A percentile compares a stretch with the other conserved stretches of the same genome.
Conservation (phyloP, 352 stramenopile genomes). For the Aphanomyces cochlioides region DNA sequence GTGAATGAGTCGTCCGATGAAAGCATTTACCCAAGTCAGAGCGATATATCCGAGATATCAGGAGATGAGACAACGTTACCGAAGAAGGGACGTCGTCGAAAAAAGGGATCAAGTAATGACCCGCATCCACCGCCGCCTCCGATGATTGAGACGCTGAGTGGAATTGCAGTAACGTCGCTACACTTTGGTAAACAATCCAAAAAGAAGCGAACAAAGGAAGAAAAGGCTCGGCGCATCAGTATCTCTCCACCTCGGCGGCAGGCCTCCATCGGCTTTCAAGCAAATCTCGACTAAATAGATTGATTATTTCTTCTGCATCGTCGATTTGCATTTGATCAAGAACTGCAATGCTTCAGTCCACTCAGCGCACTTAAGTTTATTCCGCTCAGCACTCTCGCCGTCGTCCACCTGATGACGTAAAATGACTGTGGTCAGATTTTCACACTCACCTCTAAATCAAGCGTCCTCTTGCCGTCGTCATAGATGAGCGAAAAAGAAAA, state of each 20-base stretch:
- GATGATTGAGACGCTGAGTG: slow-evolving; percentile 8
- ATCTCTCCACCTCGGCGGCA: neutral
- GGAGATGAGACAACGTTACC: neutral
- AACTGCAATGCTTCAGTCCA: slow-evolving; percentile 73
- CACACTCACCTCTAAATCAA: slow-evolving; percentile 58
- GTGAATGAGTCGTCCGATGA: neutral
- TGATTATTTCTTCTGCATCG: neutral
- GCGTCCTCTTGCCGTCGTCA: slow-evolving; percentile 55
- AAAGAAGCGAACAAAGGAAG: slow-evolving; percentile 15
- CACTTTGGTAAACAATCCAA: slow-evolving; percentile 28
- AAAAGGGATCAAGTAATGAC: neutral
- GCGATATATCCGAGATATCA: neutral
- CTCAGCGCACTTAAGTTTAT: slow-evolving; percentile 54
- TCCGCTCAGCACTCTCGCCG: slow-evolving; percentile 55
- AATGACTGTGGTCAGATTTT: neutral
- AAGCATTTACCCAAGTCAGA: neutral
- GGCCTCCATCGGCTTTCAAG: neutral
- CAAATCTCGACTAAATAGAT: slow-evolving; percentile 7
- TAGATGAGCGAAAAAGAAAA: slow-evolving; percentile 78
- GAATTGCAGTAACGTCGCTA: neutral
- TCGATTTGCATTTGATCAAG: slow-evolving; percentile 60
- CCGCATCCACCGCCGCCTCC: neutral
- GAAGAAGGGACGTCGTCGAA: neutral
- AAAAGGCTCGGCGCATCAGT: slow-evolving; percentile 7
- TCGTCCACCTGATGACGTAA: slow-evolving; percentile 47